Evolutionary conservation across 305 asterid genomes (phyloP), one percentile per base, ranked within the genome.

Genomic region (Fraxinus velutina): DNA sequence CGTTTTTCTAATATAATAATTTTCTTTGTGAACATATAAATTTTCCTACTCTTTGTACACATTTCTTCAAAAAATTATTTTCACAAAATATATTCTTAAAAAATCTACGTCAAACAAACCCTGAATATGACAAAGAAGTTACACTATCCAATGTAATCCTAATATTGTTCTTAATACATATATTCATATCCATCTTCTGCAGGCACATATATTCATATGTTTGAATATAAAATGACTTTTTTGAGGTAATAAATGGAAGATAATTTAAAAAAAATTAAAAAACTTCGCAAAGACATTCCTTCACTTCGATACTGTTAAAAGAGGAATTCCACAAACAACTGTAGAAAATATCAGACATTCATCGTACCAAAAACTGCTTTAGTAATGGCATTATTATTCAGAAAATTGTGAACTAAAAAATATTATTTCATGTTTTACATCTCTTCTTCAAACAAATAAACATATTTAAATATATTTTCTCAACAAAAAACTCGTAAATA

Each of bases 291-390:
- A 52, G 50, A 76, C 78, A 73, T 85, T 64, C 86, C 75, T 72
- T 68, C 66, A 10, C 71, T n/a, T 1, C 17, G 24, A 0, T 33
- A 52, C 39, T 39, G 70, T 57, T 64, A 79, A 78, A 19, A 12
- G 6, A 73, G 68, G 82, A 74, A 39, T 57, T 34, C 19, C 27
- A 68, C 15, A 79, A 44, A 71, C 13, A 60, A 76, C 9, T 22
- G 32, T 19, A 60, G 32, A 60, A 24, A 71, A 5, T 12, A 66
- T 57, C 75, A 64, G 71, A 22, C 78, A 4, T 80, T 85, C 76
- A 83, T 83, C 75, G 73, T 84, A 82, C 81, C 88, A 89, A 74
- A 89, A 76, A 89, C 89, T 87, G 75, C 81, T 78, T 87, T 76
- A 62, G 10, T 87, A 42, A 86, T 87, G 83, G 44, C 85, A 85